Conservation (phyloP, 2,329 filamentous ascomycete species). For the Fonsecaea pugnacius region DNA sequence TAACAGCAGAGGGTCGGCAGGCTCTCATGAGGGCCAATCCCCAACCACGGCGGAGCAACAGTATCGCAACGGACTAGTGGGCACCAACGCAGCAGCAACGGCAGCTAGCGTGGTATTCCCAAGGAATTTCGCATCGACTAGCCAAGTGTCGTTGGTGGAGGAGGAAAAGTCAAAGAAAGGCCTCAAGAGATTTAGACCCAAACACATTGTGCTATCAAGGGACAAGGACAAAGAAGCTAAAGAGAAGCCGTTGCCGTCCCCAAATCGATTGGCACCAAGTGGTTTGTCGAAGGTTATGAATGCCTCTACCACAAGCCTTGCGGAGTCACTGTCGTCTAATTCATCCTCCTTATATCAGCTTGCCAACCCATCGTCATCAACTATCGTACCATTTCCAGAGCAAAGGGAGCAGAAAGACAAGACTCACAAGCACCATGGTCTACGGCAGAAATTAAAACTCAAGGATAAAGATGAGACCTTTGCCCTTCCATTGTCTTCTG, state of each 20-base stretch:
- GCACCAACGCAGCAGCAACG: slow-evolving; percentile 62
- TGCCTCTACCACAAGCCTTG: slow-evolving; percentile 63
- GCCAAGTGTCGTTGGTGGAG: slow-evolving; percentile 38
- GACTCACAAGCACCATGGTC: slow-evolving; percentile 64
- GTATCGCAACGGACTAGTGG: slow-evolving; percentile 58
- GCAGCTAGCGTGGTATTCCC: slow-evolving; percentile 68
- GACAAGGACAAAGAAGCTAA: slow-evolving; percentile 58
- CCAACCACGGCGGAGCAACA: slow-evolving; percentile 36
- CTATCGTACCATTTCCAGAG: slow-evolving; percentile 48
- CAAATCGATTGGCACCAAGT: slow-evolving; percentile 60
- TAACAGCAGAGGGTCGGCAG: slow-evolving; percentile 43
- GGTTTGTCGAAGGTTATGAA: slow-evolving; percentile 61
- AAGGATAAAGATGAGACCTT: slow-evolving; percentile 65
- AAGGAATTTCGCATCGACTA: slow-evolving; percentile 48
- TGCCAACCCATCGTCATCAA: slow-evolving; percentile 63
- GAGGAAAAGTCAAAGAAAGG: slow-evolving; percentile 58
- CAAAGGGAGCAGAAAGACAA: slow-evolving; percentile 47
- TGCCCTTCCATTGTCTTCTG: slow-evolving; percentile 65
- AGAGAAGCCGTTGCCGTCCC: slow-evolving; percentile 61
- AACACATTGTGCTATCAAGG: slow-evolving; percentile 66
- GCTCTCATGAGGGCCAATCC: slow-evolving; percentile 37
- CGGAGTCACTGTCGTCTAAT: slow-evolving; percentile 58
- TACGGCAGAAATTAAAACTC: slow-evolving; percentile 67
- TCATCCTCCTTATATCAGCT: slow-evolving; percentile 64
- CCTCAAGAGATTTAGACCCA: slow-evolving; percentile 72